Evolutionary conservation across 768 basidiomycete species (phyloP).

Genomic region (Phaffia australis): DNA sequence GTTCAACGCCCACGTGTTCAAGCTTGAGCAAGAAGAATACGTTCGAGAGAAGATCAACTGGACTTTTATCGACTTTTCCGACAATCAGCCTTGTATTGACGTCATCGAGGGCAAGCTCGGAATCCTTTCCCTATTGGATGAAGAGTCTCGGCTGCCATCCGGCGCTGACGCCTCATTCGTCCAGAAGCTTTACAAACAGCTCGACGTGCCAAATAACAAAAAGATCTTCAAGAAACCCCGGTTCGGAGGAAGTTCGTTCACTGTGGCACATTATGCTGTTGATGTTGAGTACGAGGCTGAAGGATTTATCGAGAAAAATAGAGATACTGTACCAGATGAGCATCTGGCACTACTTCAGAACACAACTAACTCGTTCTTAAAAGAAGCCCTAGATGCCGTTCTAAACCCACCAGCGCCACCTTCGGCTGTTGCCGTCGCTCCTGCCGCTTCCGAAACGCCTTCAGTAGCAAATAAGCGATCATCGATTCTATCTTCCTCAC

Average conservation of each 20-base stretch:
- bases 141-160: conserved; percentile 90
- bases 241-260: conserved; percentile 96
- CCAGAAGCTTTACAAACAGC: conserved; percentile 78
- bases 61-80: conserved; percentile 99
- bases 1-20: conserved; percentile 96
- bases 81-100: conserved; percentile 98
- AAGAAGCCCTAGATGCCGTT: conserved; percentile 86
- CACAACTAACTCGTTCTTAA: conserved; percentile 84
- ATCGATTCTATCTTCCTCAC: conserved; percentile 8
- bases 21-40: conserved; percentile 98
- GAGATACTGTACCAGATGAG: conserved; percentile 97
- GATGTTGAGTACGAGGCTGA: conserved; percentile 98
- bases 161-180: conserved; percentile 88
- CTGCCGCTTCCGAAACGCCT: background rate
- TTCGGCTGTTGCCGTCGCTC: background rate
- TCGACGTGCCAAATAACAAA: conserved; percentile 73
- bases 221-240: conserved; percentile 93
- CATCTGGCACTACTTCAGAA: conserved; percentile 77
- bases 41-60: conserved; percentile 97
- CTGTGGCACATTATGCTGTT: conserved; percentile 92
- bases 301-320: conserved; percentile 96
- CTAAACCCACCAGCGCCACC: conserved; percentile 45
- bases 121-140: conserved; percentile 84
- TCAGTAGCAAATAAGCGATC: conserved; percentile 11
- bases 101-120: conserved; percentile 96